phyloP scores from a whole-genome alignment of 768 basidiomycete species.

The Galerina marginata region DNA sequence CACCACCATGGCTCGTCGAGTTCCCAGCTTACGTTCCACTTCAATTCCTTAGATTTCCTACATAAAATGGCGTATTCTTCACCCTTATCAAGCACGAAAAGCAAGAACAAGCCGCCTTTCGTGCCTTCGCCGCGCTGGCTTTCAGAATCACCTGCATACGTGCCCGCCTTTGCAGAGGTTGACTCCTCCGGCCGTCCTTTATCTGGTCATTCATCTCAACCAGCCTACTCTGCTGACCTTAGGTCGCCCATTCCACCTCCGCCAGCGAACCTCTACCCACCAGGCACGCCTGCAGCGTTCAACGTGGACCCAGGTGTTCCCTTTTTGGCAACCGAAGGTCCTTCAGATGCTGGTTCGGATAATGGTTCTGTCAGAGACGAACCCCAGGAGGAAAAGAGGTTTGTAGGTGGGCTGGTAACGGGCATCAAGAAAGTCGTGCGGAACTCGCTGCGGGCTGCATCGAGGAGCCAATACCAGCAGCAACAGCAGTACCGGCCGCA shows the following conservation, averaged over 20 bases:
- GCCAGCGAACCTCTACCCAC: slow-evolving; percentile 25
- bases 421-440: slow-evolving; percentile 37
- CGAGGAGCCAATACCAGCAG: slow-evolving; percentile 6
- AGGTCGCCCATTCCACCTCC: slow-evolving; percentile 25
- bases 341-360: slow-evolving; percentile 13
- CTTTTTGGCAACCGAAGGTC: slow-evolving; percentile 26
- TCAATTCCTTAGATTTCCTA: too few species aligned
- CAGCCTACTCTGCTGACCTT: not conserved
- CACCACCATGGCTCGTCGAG: too few species aligned
- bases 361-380: slow-evolving; percentile 6
- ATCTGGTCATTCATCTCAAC: not conserved
- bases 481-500: not conserved
- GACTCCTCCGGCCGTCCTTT: not conserved
- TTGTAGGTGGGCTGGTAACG: slow-evolving; percentile 36
- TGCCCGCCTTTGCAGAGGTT: not conserved
- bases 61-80: not conserved
- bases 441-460: slow-evolving; percentile 19
- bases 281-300: slow-evolving; percentile 16
- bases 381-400: slow-evolving; percentile 8
- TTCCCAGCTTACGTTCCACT: too few species aligned
- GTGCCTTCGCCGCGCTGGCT: slow-evolving; percentile 6
- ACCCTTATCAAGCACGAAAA: not conserved
- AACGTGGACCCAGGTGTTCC: slow-evolving; percentile 29
- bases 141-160: slow-evolving; percentile 6
- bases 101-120: not conserved